These are phyloP conservation scores for Styphnolobium japonicum DNA, from an alignment of 306 rosid genomes.

Conservation along the genomic window DNA sequence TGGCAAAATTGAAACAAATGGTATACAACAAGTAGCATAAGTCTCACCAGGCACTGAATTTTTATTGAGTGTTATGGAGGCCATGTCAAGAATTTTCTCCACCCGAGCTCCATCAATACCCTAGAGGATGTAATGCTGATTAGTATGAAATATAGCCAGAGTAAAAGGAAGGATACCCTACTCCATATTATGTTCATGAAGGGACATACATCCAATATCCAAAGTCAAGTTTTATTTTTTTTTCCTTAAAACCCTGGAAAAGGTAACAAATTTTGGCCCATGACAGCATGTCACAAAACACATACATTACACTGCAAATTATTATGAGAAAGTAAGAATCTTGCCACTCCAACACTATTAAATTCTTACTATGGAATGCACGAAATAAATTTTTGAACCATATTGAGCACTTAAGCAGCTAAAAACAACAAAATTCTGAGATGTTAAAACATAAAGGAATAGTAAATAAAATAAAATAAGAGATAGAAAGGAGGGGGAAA, in stretches of 20 bases:
- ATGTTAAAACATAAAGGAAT: too few relatives aligned
- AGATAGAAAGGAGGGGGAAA: not conserved
- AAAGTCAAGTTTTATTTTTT: slow-evolving; percentile 5
- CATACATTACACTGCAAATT: too few relatives aligned
- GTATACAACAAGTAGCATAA: not conserved
- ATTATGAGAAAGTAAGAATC: too few relatives aligned
- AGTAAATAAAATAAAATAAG: too few relatives aligned
- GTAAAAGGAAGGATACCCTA: not conserved
- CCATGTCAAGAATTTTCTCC: slow-evolving; percentile 95
- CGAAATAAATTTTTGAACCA: too few relatives aligned
- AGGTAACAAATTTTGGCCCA: too few relatives aligned
- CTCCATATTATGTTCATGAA: not conserved
- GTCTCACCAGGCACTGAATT: slow-evolving; percentile 87
- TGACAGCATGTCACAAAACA: too few relatives aligned
- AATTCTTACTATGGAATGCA: too few relatives aligned
- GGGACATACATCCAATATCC: not conserved
- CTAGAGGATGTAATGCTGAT: slow-evolving; percentile 34
- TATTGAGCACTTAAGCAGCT: too few relatives aligned
- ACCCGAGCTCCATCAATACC: slow-evolving; percentile 94
- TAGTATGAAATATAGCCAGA: slow-evolving; percentile 15
- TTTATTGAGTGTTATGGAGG: slow-evolving; percentile 89
- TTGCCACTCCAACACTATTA: too few relatives aligned
- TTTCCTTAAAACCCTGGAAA: too few relatives aligned
- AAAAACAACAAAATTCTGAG: too few relatives aligned
- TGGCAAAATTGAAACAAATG: not conserved